A percentile compares a stretch with the other conserved stretches of the same genome.
Evolutionary conservation across 129 eudicot genomes (phyloP).

Genomic region (Tagetes patula): DNA sequence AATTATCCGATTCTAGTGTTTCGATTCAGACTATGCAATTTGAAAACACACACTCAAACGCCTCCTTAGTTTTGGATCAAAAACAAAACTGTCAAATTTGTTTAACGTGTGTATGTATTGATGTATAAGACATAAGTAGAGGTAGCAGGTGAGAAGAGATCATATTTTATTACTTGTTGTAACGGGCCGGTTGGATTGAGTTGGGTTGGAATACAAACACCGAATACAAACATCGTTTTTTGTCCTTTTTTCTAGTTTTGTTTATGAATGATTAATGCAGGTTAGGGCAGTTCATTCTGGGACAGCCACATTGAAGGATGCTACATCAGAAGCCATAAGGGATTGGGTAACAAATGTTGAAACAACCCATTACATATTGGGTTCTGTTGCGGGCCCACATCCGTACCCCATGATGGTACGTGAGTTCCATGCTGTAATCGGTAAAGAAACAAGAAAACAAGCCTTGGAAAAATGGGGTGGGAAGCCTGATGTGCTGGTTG

Average conservation of each 20-base stretch:
- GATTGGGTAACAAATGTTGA: conserved; percentile 95
- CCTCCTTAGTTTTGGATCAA: not conserved
- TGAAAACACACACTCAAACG: not conserved
- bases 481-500: conserved; percentile 85
- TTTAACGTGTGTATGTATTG: not conserved
- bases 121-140: not conserved
- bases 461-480: conserved; percentile 98
- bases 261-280: conserved; percentile 22
- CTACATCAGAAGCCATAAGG: conserved; percentile 91
- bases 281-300: conserved; percentile 91
- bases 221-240: not conserved
- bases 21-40: not conserved
- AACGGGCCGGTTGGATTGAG: not conserved
- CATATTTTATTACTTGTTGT: not conserved
- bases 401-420: conserved; percentile 47
- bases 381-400: conserved; percentile 42
- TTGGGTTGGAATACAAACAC: not conserved
- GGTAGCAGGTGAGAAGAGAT: not conserved
- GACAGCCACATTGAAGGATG: conserved; percentile 91
- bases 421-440: conserved; percentile 41
- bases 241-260: not conserved
- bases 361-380: conserved; percentile 46
- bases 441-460: conserved; percentile 87
- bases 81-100: not conserved
- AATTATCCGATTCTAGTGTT: not conserved